These are phyloP conservation scores for Ceratocystiopsis brevicomis DNA, from an alignment of 2,329 filamentous ascomycete genomes.

Conservation along the genomic window DNA sequence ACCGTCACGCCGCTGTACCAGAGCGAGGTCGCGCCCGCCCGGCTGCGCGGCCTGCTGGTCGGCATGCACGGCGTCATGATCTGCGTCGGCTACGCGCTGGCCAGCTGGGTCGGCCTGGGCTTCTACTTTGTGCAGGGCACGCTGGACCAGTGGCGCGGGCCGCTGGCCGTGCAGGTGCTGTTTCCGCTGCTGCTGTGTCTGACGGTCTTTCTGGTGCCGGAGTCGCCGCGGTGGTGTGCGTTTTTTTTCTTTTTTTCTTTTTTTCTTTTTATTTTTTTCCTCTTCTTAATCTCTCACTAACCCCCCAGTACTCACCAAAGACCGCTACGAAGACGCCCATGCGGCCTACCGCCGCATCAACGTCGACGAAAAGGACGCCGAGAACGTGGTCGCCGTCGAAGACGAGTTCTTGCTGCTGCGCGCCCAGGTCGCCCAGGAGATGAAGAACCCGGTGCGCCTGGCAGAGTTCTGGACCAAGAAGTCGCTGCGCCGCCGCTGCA, in stretches of 20 bases:
- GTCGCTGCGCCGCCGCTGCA: not conserved
- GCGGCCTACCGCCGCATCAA: too few relatives aligned
- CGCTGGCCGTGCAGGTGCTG: constrained; percentile 16
- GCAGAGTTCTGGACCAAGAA: not conserved
- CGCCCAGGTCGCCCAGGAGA: too few relatives aligned
- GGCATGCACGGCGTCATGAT: constrained; percentile 14
- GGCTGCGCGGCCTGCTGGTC: constrained; percentile 3
- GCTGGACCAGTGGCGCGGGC: constrained; percentile 17
- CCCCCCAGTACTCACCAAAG: not conserved
- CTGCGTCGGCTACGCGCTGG: constrained; percentile 17
- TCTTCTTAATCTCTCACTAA: not conserved
- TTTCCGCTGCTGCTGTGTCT: constrained; percentile 6
- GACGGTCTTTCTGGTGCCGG: constrained; percentile 15
- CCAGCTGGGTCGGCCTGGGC: constrained; percentile 6
- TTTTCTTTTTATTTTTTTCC: not conserved
- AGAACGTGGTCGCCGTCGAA: too few relatives aligned
- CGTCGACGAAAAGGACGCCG: too few relatives aligned
- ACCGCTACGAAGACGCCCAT: too few relatives aligned
- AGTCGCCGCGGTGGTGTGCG: constrained; percentile 11
- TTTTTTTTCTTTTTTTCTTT: constrained; percentile 9
- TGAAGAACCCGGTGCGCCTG: too few relatives aligned
- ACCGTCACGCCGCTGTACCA: constrained; percentile 7
- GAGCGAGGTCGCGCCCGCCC: constrained; percentile 19
- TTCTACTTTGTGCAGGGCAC: constrained; percentile 2
- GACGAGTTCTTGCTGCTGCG: too few relatives aligned